Evolutionary conservation across 1,284 basidiomycete genomes (phyloP).

Genomic region (Pyrrhoderma noxium): DNA sequence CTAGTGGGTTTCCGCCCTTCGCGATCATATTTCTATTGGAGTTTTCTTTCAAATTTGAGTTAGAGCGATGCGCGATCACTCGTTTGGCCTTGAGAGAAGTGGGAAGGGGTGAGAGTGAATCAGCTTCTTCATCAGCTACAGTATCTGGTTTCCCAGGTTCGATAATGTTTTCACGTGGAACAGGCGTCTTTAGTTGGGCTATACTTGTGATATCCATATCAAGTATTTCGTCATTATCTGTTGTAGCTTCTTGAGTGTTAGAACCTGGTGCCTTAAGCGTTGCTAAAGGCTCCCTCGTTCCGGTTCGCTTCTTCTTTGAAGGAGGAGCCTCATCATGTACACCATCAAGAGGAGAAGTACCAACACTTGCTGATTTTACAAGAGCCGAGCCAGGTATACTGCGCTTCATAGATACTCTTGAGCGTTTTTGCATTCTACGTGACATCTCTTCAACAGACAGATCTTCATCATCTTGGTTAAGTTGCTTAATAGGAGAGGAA

Average conservation of each 20-base stretch:
- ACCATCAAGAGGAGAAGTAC: slow-evolving; percentile 10
- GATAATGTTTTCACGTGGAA: slow-evolving; percentile 3
- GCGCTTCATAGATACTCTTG: slow-evolving; percentile 24
- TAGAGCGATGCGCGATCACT: slow-evolving; percentile 14
- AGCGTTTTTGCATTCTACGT: slow-evolving; percentile 42
- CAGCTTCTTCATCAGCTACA: slow-evolving; percentile 9
- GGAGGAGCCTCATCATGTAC: slow-evolving; percentile 9
- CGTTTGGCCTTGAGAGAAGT: slow-evolving; percentile 25
- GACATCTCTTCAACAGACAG: slow-evolving; percentile 37
- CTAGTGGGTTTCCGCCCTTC: not conserved
- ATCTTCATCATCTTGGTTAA: slow-evolving; percentile 29
- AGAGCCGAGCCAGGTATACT: not conserved
- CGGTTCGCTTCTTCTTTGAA: slow-evolving; percentile 8
- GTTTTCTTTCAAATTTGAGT: slow-evolving; percentile 38
- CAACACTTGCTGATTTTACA: slow-evolving; percentile 11
- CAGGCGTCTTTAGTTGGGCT: slow-evolving; percentile 13
- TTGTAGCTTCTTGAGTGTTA: not conserved
- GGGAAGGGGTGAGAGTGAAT: slow-evolving; percentile 35
- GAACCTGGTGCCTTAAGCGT: slow-evolving; percentile 1
- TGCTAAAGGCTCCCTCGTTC: slow-evolving; percentile 6
- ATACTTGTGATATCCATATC: slow-evolving; percentile 16
- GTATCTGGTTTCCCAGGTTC: not conserved
- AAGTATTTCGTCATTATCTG: slow-evolving; percentile 5
- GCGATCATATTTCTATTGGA: not conserved
- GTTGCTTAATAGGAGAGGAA: slow-evolving; percentile 34